Conservation (phyloP, 352 stramenopile genomes). For the Globisporangium barbulae region DNA sequence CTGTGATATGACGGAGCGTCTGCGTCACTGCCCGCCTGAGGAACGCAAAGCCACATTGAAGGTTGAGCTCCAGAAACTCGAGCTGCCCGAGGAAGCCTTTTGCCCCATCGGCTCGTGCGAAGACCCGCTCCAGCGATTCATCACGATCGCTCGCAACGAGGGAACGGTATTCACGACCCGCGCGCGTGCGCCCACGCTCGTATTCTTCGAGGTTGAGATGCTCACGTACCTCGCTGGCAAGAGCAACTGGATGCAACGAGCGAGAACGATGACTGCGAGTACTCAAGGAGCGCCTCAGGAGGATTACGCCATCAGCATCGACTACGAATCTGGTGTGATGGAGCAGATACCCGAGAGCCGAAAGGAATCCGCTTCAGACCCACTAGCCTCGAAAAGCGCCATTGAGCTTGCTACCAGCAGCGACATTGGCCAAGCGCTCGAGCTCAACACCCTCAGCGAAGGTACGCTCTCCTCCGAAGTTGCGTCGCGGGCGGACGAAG, state of each 20-base stretch:
- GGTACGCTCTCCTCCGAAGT: slow-evolving; percentile 18
- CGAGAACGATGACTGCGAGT: slow-evolving; percentile 28
- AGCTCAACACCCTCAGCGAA: slow-evolving; percentile 48
- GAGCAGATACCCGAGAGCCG: neutral
- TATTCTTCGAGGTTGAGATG: slow-evolving; percentile 83
- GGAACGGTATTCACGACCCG: slow-evolving; percentile 87
- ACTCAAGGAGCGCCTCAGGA: slow-evolving; percentile 1
- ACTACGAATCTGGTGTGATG: neutral
- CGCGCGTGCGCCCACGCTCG: slow-evolving; percentile 72
- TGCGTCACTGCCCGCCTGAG: slow-evolving; percentile 50
- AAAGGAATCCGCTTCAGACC: slow-evolving; percentile 15
- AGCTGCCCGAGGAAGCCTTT: slow-evolving; percentile 55
- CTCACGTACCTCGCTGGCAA: slow-evolving; percentile 33
- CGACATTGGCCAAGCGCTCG: slow-evolving; percentile 66
- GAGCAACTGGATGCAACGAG: slow-evolving; percentile 55
- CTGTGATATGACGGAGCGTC: slow-evolving; percentile 70
- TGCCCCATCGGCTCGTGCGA: slow-evolving; percentile 69
- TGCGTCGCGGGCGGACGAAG: slow-evolving; percentile 21
- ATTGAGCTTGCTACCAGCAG: slow-evolving; percentile 76
- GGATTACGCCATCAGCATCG: neutral
- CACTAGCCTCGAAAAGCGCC: slow-evolving; percentile 40
- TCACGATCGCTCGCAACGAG: slow-evolving; percentile 62
- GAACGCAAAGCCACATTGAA: slow-evolving; percentile 61
- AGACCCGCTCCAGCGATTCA: slow-evolving; percentile 54
- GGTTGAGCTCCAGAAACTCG: slow-evolving; percentile 55